Base-by-base conservation (phyloP, 2,329 filamentous ascomycete species). In the Bimuria novae-zelandiae region DNA sequence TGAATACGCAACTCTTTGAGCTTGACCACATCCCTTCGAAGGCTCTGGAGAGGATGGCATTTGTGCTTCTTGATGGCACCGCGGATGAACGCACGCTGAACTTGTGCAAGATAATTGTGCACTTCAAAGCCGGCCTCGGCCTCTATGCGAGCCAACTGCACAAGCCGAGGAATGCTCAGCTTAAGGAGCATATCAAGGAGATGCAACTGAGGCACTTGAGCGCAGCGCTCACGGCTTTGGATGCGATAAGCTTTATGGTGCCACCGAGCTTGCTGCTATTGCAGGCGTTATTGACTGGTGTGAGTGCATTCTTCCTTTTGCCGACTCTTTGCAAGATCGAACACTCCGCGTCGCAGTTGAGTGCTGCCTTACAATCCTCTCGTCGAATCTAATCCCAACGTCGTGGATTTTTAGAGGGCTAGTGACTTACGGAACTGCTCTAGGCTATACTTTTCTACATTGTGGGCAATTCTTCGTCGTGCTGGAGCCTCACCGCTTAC, bases 361-460 rank as follows among this genome's bases (percentile, higher is more conserved):
- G n/a, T 36, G 14, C n/a, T n/a, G n/a, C n/a, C n/a, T n/a, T n/a
- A n/a, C n/a, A n/a, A n/a, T n/a, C n/a, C n/a, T n/a, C n/a, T n/a
- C n/a, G n/a, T n/a, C n/a, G n/a, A n/a, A n/a, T n/a, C n/a, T n/a
- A n/a, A n/a, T n/a, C n/a, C n/a, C n/a, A n/a, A n/a, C n/a, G n/a
- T n/a, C n/a, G n/a, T n/a, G n/a, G n/a, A n/a, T 27, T 27, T 27
- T 27, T 5, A 27, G 25, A 5, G 25, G 10, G 25, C 25, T 27
- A n/a, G 25, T 27, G 25, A 10, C 25, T 27, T 27, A 27, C 25
- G 6, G 25, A 45, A 10, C 3, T 22, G n/a, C 22, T 42, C 16
- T 44, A 69, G 63, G 64, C 65, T 29, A 60, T 68, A 35, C 59
- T 71, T 42, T 66, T 71, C 63, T 67, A 71, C 40, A 65, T 70